phyloP scores from a whole-genome alignment of 495 filamentous ascomycete species.

The Pyronema domesticum region DNA sequence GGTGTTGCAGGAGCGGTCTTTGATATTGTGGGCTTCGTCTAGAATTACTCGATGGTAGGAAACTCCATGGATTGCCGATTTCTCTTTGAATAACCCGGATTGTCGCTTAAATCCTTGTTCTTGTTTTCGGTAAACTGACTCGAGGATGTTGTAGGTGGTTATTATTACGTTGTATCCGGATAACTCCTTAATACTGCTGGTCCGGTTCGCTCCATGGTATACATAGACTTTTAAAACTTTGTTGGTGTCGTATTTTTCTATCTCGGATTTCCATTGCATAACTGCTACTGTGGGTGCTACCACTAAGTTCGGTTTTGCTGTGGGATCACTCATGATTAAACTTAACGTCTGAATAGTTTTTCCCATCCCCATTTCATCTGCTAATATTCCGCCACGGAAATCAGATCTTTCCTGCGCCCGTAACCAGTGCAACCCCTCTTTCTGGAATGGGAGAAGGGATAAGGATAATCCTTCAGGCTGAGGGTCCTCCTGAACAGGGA shows the following conservation, averaged over 20 bases:
- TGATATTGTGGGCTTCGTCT: constrained; percentile 94
- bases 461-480: constrained; percentile 68
- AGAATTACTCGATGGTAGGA: constrained; percentile 81
- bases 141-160: constrained; percentile 87
- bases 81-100: constrained; percentile 56
- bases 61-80: constrained; percentile 73
- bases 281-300: constrained; percentile 86
- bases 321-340: constrained; percentile 91
- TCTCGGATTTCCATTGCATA: constrained; percentile 94
- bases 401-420: constrained; percentile 62
- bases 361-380: constrained; percentile 57
- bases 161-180: constrained; percentile 79
- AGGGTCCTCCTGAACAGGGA: constrained; percentile 45
- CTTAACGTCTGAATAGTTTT: constrained; percentile 97
- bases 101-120: constrained; percentile 74
- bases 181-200: constrained; percentile 50
- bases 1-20: constrained; percentile 29
- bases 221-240: constrained; percentile 76
- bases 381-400: constrained; percentile 76
- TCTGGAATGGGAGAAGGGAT: constrained; percentile 75
- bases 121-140: constrained; percentile 81
- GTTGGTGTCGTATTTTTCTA: constrained; percentile 64
- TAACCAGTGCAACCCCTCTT: constrained; percentile 91
- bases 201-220: constrained; percentile 79
- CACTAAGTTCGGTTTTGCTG: constrained; percentile 65